phyloP scores from a whole-genome alignment of 768 basidiomycete genomes.

The Leccinum boreale region DNA sequence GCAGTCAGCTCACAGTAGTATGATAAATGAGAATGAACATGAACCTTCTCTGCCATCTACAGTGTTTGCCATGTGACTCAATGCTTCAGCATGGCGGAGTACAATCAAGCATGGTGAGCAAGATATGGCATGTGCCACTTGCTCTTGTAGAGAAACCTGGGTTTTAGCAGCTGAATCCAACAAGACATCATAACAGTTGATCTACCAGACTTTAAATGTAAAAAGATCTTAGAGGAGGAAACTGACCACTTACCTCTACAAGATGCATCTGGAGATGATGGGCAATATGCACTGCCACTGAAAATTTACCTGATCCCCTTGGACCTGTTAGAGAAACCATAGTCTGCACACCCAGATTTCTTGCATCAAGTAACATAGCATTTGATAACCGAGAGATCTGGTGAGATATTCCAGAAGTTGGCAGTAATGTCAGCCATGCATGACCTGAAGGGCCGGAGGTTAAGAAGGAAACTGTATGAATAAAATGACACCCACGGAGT shows the following conservation, averaged over 20 bases:
- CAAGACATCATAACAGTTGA: slow-evolving; percentile 81
- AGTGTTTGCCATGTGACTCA: slow-evolving; percentile 58
- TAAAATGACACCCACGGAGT: slow-evolving; percentile 40
- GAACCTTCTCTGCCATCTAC: slow-evolving; percentile 63
- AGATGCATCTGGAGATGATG: slow-evolving; percentile 70
- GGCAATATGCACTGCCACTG: slow-evolving; percentile 53
- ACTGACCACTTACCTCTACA: slow-evolving; percentile 53
- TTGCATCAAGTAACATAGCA: slow-evolving; percentile 55
- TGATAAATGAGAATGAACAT: not conserved
- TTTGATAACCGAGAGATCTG: slow-evolving; percentile 56
- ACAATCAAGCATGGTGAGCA: slow-evolving; percentile 87
- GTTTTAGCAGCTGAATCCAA: slow-evolving; percentile 77
- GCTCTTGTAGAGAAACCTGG: slow-evolving; percentile 65
- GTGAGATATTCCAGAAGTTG: slow-evolving; percentile 33
- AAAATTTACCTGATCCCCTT: slow-evolving; percentile 80
- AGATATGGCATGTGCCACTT: slow-evolving; percentile 70
- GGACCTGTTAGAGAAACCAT: slow-evolving; percentile 77
- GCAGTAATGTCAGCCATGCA: not conserved
- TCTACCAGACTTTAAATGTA: slow-evolving; percentile 39
- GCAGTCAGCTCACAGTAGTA: not conserved
- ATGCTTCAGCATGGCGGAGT: slow-evolving; percentile 76
- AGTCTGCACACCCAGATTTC: slow-evolving; percentile 60
- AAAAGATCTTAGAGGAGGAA: not conserved
- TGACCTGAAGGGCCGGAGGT: slow-evolving; percentile 21
- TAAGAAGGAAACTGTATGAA: not conserved